Evolutionary conservation across 805 yeast genomes (phyloP).

Genomic region (Myxozyma monticola): DNA sequence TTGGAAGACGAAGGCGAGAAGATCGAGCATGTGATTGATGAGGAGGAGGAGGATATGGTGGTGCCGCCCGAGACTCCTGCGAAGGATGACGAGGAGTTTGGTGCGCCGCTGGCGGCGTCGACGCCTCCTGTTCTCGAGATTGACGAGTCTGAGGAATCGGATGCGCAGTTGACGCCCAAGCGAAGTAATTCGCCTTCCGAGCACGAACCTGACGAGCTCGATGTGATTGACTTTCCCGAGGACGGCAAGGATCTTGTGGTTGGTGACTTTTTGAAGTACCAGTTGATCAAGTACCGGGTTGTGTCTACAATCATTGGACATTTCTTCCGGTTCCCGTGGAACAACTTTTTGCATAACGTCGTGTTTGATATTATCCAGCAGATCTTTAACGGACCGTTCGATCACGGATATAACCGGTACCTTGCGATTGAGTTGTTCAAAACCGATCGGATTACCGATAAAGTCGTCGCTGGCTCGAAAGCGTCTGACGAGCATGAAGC

Average conservation of each 20-base stretch:
- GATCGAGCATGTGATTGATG: constrained; percentile 2
- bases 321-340: constrained; percentile 91
- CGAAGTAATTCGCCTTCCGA: constrained; percentile 7
- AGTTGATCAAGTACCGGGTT: constrained; percentile 59
- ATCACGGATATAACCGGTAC: constrained; percentile 80
- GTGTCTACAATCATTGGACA: constrained; percentile 42
- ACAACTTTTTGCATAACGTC: constrained; percentile 94
- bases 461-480: constrained; percentile 62
- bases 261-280: constrained; percentile 85
- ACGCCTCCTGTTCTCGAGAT: constrained; percentile 2
- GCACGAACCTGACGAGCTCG: constrained; percentile 30
- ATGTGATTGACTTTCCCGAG: constrained; percentile 10
- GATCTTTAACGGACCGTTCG: constrained; percentile 82
- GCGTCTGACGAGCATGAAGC: constrained; percentile 61
- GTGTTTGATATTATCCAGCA: constrained; percentile 97
- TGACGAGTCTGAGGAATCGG: constrained; percentile 1
- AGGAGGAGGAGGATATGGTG: neutral
- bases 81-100: constrained; percentile 8
- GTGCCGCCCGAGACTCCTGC: too few species aligned
- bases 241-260: constrained; percentile 53
- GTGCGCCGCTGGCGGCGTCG: constrained; percentile 10
- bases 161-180: constrained; percentile 7
- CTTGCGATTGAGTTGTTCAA: constrained; percentile 71
- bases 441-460: constrained; percentile 57
- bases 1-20: constrained; percentile 15